Evolutionary conservation across 2,329 filamentous ascomycete genomes (phyloP), one percentile per base, ranked within the genome.

Genomic region (Albifimbria verrucaria): DNA sequence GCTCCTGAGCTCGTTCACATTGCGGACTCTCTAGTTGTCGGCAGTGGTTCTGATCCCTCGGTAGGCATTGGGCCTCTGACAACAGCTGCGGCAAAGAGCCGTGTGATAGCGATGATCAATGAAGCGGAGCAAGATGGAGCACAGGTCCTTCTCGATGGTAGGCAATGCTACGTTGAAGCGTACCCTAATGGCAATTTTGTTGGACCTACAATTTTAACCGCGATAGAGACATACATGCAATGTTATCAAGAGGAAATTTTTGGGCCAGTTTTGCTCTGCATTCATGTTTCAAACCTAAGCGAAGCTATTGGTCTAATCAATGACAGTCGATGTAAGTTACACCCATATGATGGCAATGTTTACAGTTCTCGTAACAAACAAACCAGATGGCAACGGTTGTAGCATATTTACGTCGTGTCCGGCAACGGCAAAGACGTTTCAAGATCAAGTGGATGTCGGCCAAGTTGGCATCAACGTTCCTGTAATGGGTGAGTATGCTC

Each of bases 1-100:
- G 85, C 71, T 87, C 72, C 77, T 12, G 84, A 87, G 60, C 77
- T 87, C 51, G 83, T 81, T 2, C 80, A 85, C 66, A 74, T 82
- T 36, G 82, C 84, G 21, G 84, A 82, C 72, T 72, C 67, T 2
- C 72, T 87, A 2, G 48, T 56, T 4, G 51, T 65, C 2, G 59
- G 60, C n/a, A 53, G 57, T 17, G 60, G 61, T 3, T 48, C 56
- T 3, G 62, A 62, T 32, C 50, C 56, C 1, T 50, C 45, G 5
- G 55, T 57, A 2, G 55, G 55, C 25, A 49, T 65, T 23, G 62
- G 62, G 2, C 62, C 62, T 4, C 41, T 65, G 23, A 59, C 64
- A 48, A 58, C 53, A 17, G 44, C 52, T 3, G 52, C 51, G 22
- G 55, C 60, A 20, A 60, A 60, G 49, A 44, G 57, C n/a, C 36